A percentile compares a stretch with the other conserved stretches of the same genome.
phyloP scores from a whole-genome alignment of 306 rosid species.

The Morella rubra region DNA sequence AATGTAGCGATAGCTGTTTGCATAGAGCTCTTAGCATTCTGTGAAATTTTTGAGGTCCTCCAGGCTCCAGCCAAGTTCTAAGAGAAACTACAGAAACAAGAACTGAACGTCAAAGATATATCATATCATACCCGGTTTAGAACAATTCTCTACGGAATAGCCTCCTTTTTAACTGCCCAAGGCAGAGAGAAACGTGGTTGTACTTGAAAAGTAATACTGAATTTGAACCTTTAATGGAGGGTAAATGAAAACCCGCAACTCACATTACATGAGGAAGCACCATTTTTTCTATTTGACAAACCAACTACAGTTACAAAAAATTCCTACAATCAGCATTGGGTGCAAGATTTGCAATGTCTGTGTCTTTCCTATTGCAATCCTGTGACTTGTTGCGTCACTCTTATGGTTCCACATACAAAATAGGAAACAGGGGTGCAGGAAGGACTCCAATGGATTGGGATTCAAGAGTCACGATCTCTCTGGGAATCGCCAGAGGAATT shows the following conservation, averaged over 20 bases:
- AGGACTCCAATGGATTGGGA: slow-evolving; percentile 70
- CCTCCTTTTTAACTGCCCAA: too few relatives aligned
- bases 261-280: too few relatives aligned
- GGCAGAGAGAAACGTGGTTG: too few relatives aligned
- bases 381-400: slow-evolving; percentile 1
- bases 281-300: too few relatives aligned
- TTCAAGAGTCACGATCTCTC: slow-evolving; percentile 58
- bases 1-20: neutral
- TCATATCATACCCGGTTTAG: neutral
- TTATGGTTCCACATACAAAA: slow-evolving; percentile 4
- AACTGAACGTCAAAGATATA: neutral
- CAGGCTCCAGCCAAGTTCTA: neutral
- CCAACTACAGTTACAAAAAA: neutral
- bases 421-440: slow-evolving; percentile 59
- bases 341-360: too few relatives aligned
- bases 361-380: neutral
- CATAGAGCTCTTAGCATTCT: neutral
- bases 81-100: neutral
- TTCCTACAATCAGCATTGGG: neutral
- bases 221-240: too few relatives aligned
- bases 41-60: neutral
- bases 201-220: too few relatives aligned
- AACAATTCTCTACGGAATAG: too few relatives aligned
- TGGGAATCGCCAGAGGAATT: slow-evolving; percentile 63
- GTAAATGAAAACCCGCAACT: too few relatives aligned